Evolutionary conservation across 1,284 basidiomycete species (phyloP).

Genomic region (Hemileia vastatrix): DNA sequence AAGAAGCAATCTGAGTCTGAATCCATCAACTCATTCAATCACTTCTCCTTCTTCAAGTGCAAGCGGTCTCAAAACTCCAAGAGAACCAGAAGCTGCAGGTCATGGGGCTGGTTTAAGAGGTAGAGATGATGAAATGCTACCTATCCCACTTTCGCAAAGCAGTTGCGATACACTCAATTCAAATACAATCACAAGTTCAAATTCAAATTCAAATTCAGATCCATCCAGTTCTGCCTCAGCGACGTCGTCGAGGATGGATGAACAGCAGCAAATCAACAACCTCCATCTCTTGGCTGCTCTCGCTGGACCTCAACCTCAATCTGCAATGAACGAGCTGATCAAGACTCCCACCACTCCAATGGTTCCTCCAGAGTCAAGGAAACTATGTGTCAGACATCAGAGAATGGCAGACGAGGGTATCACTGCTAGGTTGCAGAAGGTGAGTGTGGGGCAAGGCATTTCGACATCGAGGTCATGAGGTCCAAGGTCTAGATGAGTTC

Average conservation of each 20-base stretch:
- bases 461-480: too few species aligned
- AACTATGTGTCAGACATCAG: conserved; percentile 81
- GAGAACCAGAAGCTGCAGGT: conserved; percentile 9
- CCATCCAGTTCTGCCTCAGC: neutral
- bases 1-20: conserved; percentile 9
- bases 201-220: neutral
- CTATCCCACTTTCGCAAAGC: neutral
- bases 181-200: neutral
- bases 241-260: neutral
- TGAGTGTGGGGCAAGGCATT: too few species aligned
- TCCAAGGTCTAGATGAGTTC: too few species aligned
- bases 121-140: conserved; percentile 4
- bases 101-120: conserved; percentile 21
- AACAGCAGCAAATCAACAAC: neutral
- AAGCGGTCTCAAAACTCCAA: conserved; percentile 5
- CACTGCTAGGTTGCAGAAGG: conserved; percentile 83
- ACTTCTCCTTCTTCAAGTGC: conserved; percentile 12
- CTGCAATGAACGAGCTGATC: conserved; percentile 26
- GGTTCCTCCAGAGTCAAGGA: conserved; percentile 54
- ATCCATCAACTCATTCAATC: conserved; percentile 22
- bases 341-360: conserved; percentile 27
- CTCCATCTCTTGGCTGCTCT: neutral
- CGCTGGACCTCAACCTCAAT: neutral
- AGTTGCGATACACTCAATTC: neutral
- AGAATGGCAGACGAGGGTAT: conserved; percentile 95